Evolutionary conservation across 345 rosid species (phyloP).

Genomic region (Nephelium lappaceum): DNA sequence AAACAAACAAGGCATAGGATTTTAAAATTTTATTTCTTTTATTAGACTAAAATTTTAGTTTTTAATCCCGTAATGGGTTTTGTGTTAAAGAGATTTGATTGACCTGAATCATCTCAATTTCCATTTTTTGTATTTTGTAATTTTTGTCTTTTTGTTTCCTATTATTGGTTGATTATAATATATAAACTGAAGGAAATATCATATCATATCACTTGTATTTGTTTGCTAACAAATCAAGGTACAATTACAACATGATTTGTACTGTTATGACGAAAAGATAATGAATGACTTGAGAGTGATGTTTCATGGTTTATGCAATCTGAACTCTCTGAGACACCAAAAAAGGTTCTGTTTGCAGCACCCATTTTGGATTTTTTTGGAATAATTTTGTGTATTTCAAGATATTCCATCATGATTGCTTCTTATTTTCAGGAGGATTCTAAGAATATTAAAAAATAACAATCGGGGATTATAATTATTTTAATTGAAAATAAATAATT

Average conservation of each 20-base stretch:
- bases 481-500: constrained; percentile 5
- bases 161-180: constrained; percentile 26
- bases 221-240: constrained; percentile 32
- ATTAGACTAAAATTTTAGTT: constrained; percentile 29
- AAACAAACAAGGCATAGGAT: constrained; percentile 15
- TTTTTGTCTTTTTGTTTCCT: constrained; percentile 1
- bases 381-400: constrained; percentile 46
- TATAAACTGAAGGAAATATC: constrained; percentile 9
- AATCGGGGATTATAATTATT: neutral
- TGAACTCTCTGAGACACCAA: constrained; percentile 31
- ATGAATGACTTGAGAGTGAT: constrained; percentile 32
- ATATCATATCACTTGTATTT: constrained; percentile 4
- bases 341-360: constrained; percentile 25
- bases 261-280: constrained; percentile 19
- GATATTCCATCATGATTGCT: constrained; percentile 62
- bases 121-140: neutral
- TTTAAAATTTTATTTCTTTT: constrained; percentile 11
- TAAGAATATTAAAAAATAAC: neutral
- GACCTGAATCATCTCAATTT: constrained; percentile 13
- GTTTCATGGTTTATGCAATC: constrained; percentile 41
- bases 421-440: constrained; percentile 49
- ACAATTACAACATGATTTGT: constrained; percentile 19
- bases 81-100: constrained; percentile 28
- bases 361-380: constrained; percentile 24
- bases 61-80: constrained; percentile 9